Conservation (phyloP, 73 alveolate genomes). For the Stentor roeselii region DNA sequence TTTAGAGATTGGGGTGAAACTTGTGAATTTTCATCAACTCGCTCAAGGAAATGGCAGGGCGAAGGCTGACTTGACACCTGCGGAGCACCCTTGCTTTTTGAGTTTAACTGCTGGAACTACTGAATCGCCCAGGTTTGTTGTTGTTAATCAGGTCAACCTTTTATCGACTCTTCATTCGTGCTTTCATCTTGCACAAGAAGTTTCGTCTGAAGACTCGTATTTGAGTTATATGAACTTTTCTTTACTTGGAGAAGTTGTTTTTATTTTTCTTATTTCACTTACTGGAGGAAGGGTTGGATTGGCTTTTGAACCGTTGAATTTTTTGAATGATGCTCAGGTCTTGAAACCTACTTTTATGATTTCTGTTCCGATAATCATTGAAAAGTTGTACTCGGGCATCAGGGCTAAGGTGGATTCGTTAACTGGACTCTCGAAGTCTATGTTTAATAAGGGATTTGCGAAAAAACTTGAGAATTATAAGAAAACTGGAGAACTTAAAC, state of each 20-base stretch:
- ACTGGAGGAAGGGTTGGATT: conserved; percentile 57
- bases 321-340: conserved; percentile 57
- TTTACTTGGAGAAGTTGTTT: not conserved
- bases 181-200: not conserved
- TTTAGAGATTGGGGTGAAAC: not conserved
- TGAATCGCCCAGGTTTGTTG: not conserved
- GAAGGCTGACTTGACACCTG: not conserved
- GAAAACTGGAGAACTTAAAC: conserved; percentile 42
- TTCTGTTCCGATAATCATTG: conserved; percentile 69
- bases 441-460: conserved; percentile 59
- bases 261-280: not conserved
- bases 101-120: not conserved
- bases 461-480: conserved; percentile 50
- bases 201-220: conserved; percentile 6
- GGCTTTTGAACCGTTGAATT: conserved; percentile 46
- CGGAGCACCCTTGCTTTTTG: not conserved
- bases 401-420: conserved; percentile 36
- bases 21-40: no score
- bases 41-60: not conserved
- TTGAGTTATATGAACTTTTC: conserved; percentile 4
- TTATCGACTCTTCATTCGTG: not conserved
- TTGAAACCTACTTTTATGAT: conserved; percentile 70
- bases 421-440: conserved; percentile 29
- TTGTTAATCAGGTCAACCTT: not conserved
- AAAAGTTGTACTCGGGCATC: conserved; percentile 58